Evolutionary conservation across 768 basidiomycete genomes (phyloP).

Genomic region (Neoboletus subvelutipes): DNA sequence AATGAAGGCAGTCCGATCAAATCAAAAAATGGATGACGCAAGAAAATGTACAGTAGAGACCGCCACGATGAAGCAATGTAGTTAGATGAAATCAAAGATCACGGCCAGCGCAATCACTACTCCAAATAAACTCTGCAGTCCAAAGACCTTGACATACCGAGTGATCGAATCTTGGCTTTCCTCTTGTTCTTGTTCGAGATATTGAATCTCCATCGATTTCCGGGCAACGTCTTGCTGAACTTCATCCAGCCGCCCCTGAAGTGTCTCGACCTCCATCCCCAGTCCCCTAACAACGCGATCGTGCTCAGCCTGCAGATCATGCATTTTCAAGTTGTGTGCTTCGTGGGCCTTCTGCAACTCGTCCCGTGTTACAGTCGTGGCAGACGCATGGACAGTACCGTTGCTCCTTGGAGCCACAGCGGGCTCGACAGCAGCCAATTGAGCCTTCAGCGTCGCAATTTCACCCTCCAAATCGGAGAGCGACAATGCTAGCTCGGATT

Average conservation of each 20-base stretch:
- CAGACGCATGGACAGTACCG: constrained; percentile 39
- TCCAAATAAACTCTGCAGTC: constrained; percentile 55
- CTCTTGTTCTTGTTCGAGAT: constrained; percentile 76
- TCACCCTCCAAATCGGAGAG: constrained; percentile 81
- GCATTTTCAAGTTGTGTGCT: constrained; percentile 79
- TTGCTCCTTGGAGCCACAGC: constrained; percentile 55
- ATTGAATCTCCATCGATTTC: constrained; percentile 80
- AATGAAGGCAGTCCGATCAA: constrained; percentile 13
- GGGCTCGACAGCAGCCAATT: constrained; percentile 46
- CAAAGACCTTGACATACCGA: constrained; percentile 70
- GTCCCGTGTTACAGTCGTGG: constrained; percentile 61
- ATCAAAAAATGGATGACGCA: constrained; percentile 15
- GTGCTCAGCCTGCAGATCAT: constrained; percentile 69
- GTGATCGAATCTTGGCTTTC: constrained; percentile 73
- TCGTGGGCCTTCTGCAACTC: constrained; percentile 77
- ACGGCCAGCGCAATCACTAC: constrained; percentile 52
- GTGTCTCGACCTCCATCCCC: constrained; percentile 56
- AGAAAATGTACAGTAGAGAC: constrained; percentile 21
- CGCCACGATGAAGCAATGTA: constrained; percentile 16
- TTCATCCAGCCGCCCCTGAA: constrained; percentile 49
- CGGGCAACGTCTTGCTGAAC: constrained; percentile 60
- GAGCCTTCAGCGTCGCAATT: constrained; percentile 60
- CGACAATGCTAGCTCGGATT: constrained; percentile 56
- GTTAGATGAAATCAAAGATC: constrained; percentile 53
- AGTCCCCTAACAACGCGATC: constrained; percentile 54